phyloP scores from a whole-genome alignment of 148 eudicot species.

The Silene uniflora region DNA sequence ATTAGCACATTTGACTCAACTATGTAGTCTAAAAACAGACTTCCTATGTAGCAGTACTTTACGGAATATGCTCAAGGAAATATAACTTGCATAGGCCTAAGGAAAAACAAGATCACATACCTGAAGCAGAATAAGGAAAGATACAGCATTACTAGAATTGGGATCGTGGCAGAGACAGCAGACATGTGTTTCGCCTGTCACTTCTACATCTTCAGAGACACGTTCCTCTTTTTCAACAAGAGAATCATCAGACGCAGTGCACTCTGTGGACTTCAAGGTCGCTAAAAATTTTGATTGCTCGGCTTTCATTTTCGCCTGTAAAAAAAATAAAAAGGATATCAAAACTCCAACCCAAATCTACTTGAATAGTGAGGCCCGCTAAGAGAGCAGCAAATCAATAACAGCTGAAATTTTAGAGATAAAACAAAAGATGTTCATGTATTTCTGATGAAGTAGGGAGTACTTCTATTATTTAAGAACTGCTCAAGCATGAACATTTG shows the following conservation, averaged over 20 bases:
- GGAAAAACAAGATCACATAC: constrained; percentile 30
- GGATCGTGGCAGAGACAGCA: constrained; percentile 97
- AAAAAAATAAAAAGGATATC: constrained; percentile 1
- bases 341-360: not conserved
- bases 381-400: not conserved
- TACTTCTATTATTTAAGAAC: not conserved
- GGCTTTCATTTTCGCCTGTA: constrained; percentile 92
- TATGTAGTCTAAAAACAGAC: not conserved
- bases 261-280: constrained; percentile 41
- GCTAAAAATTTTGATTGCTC: constrained; percentile 87
- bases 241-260: constrained; percentile 45
- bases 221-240: constrained; percentile 37
- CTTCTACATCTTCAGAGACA: constrained; percentile 39
- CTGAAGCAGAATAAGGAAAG: constrained; percentile 86
- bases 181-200: constrained; percentile 41
- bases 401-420: not conserved
- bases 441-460: not conserved
- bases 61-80: not conserved
- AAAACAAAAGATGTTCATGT: not conserved
- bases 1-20: not conserved
- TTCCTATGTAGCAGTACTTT: not conserved
- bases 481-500: not conserved
- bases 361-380: not conserved
- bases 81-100: not conserved
- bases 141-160: constrained; percentile 57